Base-by-base conservation (phyloP, 2,329 filamentous ascomycete genomes). In the Colletotrichum sp. region DNA sequence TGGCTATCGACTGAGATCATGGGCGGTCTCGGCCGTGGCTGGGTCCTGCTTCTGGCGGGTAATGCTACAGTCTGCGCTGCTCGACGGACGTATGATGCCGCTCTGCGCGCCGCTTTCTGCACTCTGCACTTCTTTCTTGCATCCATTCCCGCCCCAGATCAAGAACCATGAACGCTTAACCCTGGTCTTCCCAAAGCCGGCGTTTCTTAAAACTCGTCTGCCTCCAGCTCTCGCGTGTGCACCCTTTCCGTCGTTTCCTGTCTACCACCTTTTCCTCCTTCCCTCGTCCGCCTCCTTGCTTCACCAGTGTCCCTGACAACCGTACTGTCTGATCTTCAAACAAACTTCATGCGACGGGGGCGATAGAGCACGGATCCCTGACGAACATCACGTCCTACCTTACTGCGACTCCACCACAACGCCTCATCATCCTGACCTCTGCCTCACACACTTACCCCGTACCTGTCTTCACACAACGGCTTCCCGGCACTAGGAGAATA, bases 271-370 rank as follows among this genome's bases (percentile, higher is more conserved):
- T 83, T 82, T 81, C 79, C 79, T 28, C 78, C 77, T 82, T 81
- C 81, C 80, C 79, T 79, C 77, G 80, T 80, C 79, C 82, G 82
- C 83, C 79, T 81, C 71, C 79, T 68, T 79, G 68, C 74, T 63
- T 76, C 81, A 82, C 79, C 72, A 74, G 70, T 65, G 76, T 78
- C 75, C 77, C 77, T 78, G 78, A 74, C 78, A 71, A 57, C 70
- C 80, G 77, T 80, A 80, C 76, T 81, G 84, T 84, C 81, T 85
- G 83, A 85, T 85, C 83, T 82, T 79, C 82, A 80, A 80, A 79
- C 80, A 78, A 78, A 68, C 72, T 80, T 81, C 76, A 83, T 82
- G 81, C 81, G 79, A 82, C 80, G 76, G 65, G 74, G 78, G 26
- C 57, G 43, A 73, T 73, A 73, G 63, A 76, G 77, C 77, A 78